phyloP scores from a whole-genome alignment of 2,329 filamentous ascomycete species.

The Teratosphaeria zuluensis region DNA sequence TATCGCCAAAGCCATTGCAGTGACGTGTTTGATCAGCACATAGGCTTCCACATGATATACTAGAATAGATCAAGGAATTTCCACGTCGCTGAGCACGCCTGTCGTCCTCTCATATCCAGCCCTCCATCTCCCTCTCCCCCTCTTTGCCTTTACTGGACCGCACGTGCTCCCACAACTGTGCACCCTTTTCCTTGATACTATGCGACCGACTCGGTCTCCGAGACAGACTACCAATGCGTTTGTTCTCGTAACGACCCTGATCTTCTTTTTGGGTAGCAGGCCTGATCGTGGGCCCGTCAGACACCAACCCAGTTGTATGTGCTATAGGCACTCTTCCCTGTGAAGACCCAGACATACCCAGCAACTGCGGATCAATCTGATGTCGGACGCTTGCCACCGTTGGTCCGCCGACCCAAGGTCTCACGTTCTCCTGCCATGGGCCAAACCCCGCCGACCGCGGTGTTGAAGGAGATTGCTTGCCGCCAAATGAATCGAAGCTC shows the following conservation, averaged over 20 bases:
- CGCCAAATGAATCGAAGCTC: conserved; percentile 20
- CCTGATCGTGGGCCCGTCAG: not conserved
- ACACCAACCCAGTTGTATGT: not conserved
- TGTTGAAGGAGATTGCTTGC: conserved; percentile 9
- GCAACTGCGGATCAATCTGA: not conserved
- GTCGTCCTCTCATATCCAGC: conserved; percentile 16
- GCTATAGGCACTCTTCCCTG: not conserved
- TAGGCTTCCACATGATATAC: no score
- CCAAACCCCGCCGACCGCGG: not conserved
- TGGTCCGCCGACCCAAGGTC: not conserved
- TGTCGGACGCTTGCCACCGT: not conserved
- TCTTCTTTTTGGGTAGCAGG: not conserved
- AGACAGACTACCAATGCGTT: not conserved
- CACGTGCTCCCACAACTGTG: not conserved
- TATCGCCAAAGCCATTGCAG: not conserved
- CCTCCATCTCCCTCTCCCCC: conserved; percentile 13
- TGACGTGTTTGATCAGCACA: no score
- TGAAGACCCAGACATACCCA: not conserved
- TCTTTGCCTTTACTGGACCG: not conserved
- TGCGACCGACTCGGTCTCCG: not conserved
- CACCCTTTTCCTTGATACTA: not conserved
- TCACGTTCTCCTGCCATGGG: conserved; percentile 3
- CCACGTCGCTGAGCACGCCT: no score
- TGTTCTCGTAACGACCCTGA: not conserved
- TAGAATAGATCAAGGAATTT: no score